phyloP scores from a whole-genome alignment of 2,329 filamentous ascomycete species.

The Juglanconis oblonga region DNA sequence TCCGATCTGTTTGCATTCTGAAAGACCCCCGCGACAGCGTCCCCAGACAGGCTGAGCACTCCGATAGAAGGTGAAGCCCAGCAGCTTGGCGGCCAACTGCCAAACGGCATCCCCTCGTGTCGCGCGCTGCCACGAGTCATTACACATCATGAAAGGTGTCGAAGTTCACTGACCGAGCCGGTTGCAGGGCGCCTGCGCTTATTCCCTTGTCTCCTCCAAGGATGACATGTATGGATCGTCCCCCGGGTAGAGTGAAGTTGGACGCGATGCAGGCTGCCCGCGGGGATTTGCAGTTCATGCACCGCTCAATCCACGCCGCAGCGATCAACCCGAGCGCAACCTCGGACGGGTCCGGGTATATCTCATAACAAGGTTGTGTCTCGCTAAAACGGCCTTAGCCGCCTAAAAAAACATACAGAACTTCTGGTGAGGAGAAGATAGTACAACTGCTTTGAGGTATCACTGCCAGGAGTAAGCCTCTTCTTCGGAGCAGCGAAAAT shows the following conservation, averaged over 20 bases:
- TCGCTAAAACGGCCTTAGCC: background rate
- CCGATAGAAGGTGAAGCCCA: background rate
- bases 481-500: background rate
- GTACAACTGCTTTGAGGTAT: no score
- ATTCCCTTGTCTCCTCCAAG: background rate
- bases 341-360: background rate
- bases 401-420: background rate
- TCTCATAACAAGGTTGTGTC: background rate
- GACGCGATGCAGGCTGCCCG: background rate
- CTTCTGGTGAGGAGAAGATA: no score
- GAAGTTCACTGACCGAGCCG: no score
- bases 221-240: background rate
- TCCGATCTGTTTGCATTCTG: background rate
- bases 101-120: constrained; percentile 1
- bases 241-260: background rate
- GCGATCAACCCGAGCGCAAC: background rate
- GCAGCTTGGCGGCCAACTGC: constrained; percentile 4
- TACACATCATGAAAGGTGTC: background rate
- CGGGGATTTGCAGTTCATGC: background rate
- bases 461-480: background rate
- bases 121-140: constrained; percentile 12
- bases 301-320: background rate
- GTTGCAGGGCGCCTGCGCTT: background rate
- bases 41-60: background rate
- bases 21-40: background rate